Percentiles rank a stretch among this genome's conserved stretches.
Evolutionary conservation across 2,329 filamentous ascomycete species (phyloP).

Genomic region (Raffaelea deltoideospora): DNA sequence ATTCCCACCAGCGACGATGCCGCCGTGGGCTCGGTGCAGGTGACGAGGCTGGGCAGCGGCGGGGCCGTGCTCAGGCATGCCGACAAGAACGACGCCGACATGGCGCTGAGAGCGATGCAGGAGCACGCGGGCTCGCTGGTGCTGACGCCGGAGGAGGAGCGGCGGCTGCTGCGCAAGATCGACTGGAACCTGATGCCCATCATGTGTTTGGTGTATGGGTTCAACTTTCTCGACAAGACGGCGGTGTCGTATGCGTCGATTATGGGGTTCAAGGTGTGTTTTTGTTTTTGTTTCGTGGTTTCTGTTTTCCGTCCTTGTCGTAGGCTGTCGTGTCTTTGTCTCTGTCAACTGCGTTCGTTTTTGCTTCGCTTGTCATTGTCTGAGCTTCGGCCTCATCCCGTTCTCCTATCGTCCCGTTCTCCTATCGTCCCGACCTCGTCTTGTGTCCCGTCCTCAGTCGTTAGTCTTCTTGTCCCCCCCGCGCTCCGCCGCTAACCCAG

Average conservation of each 20-base stretch:
- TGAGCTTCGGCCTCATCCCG: too few species aligned
- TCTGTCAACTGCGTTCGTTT: background rate
- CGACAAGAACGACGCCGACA: slow-evolving; percentile 24
- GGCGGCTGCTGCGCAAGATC: slow-evolving; percentile 26
- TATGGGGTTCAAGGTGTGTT: slow-evolving; percentile 29
- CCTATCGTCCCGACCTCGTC: too few species aligned
- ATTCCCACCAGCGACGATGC: background rate
- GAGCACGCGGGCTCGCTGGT: slow-evolving; percentile 19
- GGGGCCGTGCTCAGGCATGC: slow-evolving; percentile 16
- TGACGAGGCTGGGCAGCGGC: background rate
- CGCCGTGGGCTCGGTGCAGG: background rate
- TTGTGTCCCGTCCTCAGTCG: too few species aligned
- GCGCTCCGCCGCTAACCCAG: background rate
- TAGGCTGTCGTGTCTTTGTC: too few species aligned
- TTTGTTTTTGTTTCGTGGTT: background rate
- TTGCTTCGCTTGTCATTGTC: too few species aligned
- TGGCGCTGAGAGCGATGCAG: slow-evolving; percentile 24
- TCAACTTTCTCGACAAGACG: slow-evolving; percentile 38
- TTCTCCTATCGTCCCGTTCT: background rate
- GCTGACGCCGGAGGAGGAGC: slow-evolving; percentile 24
- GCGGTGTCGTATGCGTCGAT: slow-evolving; percentile 32
- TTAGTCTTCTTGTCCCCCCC: too few species aligned
- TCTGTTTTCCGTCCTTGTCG: background rate
- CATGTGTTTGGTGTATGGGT: slow-evolving; percentile 40
- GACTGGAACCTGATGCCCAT: slow-evolving; percentile 31